A percentile compares a stretch with the other conserved stretches of the same genome.
Evolutionary conservation across 768 basidiomycete species (phyloP).

Genomic region (Mycena rebaudengoi): DNA sequence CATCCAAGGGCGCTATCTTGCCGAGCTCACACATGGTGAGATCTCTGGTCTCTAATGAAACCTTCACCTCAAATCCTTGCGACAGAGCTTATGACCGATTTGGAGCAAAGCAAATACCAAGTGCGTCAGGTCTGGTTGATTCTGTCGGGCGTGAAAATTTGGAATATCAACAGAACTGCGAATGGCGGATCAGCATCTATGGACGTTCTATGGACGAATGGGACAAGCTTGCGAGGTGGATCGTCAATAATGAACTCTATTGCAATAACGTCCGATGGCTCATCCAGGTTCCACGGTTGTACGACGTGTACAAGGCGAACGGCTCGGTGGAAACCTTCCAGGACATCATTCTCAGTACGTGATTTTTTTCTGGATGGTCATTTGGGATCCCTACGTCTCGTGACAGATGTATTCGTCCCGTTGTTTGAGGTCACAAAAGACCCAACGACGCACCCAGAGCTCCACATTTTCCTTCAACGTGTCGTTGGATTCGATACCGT

Average conservation of each 20-base stretch:
- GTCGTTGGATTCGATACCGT: slow-evolving; percentile 99
- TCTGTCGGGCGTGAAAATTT: neutral
- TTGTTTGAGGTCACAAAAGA: slow-evolving; percentile 97
- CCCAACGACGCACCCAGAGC: slow-evolving; percentile 88
- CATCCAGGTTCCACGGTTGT: slow-evolving; percentile 93
- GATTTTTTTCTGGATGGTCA: too few relatives aligned
- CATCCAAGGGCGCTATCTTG: slow-evolving; percentile 90
- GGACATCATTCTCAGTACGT: slow-evolving; percentile 89
- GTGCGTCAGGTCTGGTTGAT: slow-evolving; percentile 46
- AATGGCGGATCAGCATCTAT: slow-evolving; percentile 97
- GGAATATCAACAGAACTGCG: slow-evolving; percentile 72
- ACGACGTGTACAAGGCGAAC: slow-evolving; percentile 93
- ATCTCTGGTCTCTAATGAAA: neutral
- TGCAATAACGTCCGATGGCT: slow-evolving; percentile 99
- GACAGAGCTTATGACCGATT: slow-evolving; percentile 92
- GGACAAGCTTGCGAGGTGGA: slow-evolving; percentile 98
- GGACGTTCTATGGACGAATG: slow-evolving; percentile 86
- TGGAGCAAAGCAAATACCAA: slow-evolving; percentile 98
- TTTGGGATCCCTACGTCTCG: too few relatives aligned
- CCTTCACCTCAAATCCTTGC: neutral
- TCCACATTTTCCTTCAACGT: slow-evolving; percentile 94
- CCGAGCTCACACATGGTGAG: slow-evolving; percentile 89
- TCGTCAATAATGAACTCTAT: slow-evolving; percentile 89
- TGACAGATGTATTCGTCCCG: slow-evolving; percentile 93
- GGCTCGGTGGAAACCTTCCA: slow-evolving; percentile 88